Conservation (phyloP, 257 asterid genomes). For the Salvia splendens region DNA sequence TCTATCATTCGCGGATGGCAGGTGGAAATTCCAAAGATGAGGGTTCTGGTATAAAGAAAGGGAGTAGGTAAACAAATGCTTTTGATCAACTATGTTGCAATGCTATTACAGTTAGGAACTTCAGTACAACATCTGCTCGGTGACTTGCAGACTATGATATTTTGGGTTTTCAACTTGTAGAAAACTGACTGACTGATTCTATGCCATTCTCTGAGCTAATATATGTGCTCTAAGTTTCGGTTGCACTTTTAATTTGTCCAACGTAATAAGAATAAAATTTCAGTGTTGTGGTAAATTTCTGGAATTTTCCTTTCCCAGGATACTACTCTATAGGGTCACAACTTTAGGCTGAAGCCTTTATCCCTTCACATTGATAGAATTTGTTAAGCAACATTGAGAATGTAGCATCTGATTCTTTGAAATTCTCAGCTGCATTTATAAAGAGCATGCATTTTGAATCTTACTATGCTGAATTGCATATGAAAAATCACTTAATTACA, state of each 20-base stretch:
- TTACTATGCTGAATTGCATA: constrained; percentile 26
- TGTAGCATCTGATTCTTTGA: constrained; percentile 32
- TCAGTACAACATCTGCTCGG: constrained; percentile 37
- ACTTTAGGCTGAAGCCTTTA: constrained; percentile 10
- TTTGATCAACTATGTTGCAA: constrained; percentile 73
- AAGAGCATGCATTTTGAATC: constrained; percentile 25
- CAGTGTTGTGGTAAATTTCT: constrained; percentile 16
- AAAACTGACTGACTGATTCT: constrained; percentile 24
- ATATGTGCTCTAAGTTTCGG: constrained; percentile 11
- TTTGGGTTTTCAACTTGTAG: constrained; percentile 38
- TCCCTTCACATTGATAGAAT: constrained; percentile 23
- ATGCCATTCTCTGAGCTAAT: constrained; percentile 28
- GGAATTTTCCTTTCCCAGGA: constrained; percentile 28
- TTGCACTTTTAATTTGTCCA: constrained; percentile 19
- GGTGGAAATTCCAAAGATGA: constrained; percentile 99
- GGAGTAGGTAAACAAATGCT: constrained; percentile 99
- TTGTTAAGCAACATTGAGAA: constrained; percentile 30
- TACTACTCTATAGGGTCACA: constrained; percentile 16
- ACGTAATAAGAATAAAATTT: constrained; percentile 14
- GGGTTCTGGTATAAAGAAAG: constrained; percentile 99
- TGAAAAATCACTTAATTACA: neutral
- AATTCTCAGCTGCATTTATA: constrained; percentile 21
- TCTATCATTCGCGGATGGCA: constrained; percentile 99
- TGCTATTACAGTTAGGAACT: constrained; percentile 55
- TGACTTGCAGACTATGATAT: constrained; percentile 43